Conservation (phyloP, 768 basidiomycete genomes). For the Leccinum rimulosum region DNA sequence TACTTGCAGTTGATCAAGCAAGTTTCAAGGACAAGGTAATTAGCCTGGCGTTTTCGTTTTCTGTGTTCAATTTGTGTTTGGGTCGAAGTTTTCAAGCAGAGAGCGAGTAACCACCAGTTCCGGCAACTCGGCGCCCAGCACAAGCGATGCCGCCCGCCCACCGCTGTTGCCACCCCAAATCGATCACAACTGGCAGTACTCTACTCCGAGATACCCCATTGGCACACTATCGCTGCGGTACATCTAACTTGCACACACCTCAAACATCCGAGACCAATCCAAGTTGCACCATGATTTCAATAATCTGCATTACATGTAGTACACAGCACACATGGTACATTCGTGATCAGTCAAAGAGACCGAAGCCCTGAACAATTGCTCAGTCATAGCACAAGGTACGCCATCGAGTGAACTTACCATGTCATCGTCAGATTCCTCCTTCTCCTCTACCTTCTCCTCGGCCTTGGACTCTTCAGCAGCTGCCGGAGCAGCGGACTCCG, state of each 20-base stretch:
- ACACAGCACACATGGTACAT: slow-evolving; percentile 14
- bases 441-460: slow-evolving; percentile 78
- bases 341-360: slow-evolving; percentile 75
- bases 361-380: slow-evolving; percentile 67
- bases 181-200: background rate
- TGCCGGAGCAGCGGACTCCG: slow-evolving; percentile 47
- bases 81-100: background rate
- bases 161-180: too few relatives aligned
- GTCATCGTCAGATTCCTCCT: slow-evolving; percentile 86
- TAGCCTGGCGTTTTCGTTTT: background rate
- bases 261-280: slow-evolving; percentile 2
- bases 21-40: background rate
- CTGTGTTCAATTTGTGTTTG: background rate
- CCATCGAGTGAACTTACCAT: slow-evolving; percentile 53
- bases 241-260: background rate
- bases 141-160: background rate
- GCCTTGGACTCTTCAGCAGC: slow-evolving; percentile 57
- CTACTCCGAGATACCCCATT: slow-evolving; percentile 15
- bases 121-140: slow-evolving; percentile 6
- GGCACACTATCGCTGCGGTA: background rate
- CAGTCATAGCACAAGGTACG: background rate
- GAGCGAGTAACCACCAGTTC: background rate
- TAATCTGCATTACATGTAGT: slow-evolving; percentile 23
- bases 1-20: background rate
- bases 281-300: slow-evolving; percentile 14